Base-by-base conservation (phyloP, 2,329 filamentous ascomycete genomes). In the Grosmannia huntii region DNA sequence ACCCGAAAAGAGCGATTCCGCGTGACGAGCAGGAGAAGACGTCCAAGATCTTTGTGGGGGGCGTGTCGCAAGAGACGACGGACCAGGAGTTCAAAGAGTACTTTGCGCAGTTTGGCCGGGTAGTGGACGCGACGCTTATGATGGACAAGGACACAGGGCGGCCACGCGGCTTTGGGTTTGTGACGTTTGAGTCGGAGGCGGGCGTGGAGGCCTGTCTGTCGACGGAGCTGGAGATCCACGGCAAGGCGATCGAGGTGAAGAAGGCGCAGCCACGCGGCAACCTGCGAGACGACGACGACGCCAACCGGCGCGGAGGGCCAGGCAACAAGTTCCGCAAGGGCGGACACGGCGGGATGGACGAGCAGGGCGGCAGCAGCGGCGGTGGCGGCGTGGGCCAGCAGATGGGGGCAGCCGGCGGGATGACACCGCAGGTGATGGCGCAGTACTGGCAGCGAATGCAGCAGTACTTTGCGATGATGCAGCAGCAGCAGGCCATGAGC, bases 121-220 rank as follows among this genome's bases (percentile, higher is more conserved):
- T 99, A 23, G 86, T 99, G 46, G 94, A 99, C 73, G 94, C 94
- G 2, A 99, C 94, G 0, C 83, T 99, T 2, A 99, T 99, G 94
- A 99, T 99, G 85, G 94, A 99, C 71, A 99, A 99, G 73, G 94
- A 99, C 71, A 99, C 94, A 0, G 94, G 94, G n/a, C 84, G 94
- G 48, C 94, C 94, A 3, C 82, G 94, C 68, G 94, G 94, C 1
- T 99, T 99, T 67, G 94, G 94, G 16, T 99, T 99, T 70, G 94
- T 99, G 57, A 99, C 94, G 0, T 99, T 99, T 66, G 94, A 99
- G 72, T 95, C 86, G 64, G 94, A 99, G 67, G 85, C 89, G 19
- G 94, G 94, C 21, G 94, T 99, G 51, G 94, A 99, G 63, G 87
- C 89, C 38, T 95, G 91, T 61, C 83, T 99, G 50, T 84, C 86